Evolutionary conservation across 345 rosid genomes (phyloP).

Genomic region (Melaleuca alternifolia): DNA sequence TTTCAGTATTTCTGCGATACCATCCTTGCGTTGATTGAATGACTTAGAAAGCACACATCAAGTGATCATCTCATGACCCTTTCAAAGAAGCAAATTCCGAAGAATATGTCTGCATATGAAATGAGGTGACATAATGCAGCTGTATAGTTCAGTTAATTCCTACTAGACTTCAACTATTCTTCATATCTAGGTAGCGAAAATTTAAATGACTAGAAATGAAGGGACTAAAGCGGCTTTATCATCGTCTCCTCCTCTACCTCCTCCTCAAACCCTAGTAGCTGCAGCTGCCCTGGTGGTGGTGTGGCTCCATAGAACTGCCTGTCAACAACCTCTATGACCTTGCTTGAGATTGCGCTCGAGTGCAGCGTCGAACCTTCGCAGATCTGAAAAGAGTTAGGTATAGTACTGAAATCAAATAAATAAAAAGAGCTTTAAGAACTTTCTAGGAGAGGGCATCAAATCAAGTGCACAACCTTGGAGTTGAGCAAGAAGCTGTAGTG

Average conservation of each 20-base stretch:
- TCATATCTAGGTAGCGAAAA: background rate
- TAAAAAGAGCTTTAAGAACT: background rate
- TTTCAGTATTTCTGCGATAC: background rate
- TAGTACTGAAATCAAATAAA: too few species aligned
- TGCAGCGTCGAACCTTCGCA: slow-evolving; percentile 23
- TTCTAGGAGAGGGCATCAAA: background rate
- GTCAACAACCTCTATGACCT: slow-evolving; percentile 56
- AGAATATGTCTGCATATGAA: background rate
- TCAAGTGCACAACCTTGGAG: slow-evolving; percentile 41
- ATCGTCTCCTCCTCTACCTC: background rate
- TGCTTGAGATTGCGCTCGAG: slow-evolving; percentile 59
- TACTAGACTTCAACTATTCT: background rate
- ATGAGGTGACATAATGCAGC: background rate
- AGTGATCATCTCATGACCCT: background rate
- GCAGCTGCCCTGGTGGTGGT: background rate
- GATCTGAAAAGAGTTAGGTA: slow-evolving; percentile 11
- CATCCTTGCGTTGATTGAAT: background rate
- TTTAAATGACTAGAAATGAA: background rate
- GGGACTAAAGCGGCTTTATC: background rate
- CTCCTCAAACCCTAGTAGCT: background rate
- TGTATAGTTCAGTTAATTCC: background rate
- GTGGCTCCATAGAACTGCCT: slow-evolving; percentile 35
- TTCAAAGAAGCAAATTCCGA: background rate
- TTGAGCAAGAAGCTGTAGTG: slow-evolving; percentile 67
- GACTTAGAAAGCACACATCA: background rate